These are phyloP conservation scores for Mycosarcoma maydis DNA, from an alignment of 1,284 basidiomycete genomes.

Conservation along the genomic window DNA sequence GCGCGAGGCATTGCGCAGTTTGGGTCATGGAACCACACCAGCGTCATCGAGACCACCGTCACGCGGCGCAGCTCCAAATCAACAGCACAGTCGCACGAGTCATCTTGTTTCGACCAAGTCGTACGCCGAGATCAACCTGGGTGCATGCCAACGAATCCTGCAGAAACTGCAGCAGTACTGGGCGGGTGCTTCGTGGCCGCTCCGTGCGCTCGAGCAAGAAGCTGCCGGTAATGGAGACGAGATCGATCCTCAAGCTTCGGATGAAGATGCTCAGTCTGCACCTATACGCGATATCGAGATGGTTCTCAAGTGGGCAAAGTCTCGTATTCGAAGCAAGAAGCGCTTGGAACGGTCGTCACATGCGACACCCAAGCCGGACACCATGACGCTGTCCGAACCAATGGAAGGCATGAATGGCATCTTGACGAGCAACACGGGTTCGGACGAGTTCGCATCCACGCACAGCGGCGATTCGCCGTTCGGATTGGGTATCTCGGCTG, in stretches of 20 bases:
- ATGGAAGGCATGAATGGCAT: slow-evolving; percentile 21
- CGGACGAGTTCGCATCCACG: slow-evolving; percentile 39
- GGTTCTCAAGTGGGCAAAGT: slow-evolving; percentile 57
- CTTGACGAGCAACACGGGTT: slow-evolving; percentile 15
- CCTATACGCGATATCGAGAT: slow-evolving; percentile 57
- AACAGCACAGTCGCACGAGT: slow-evolving; percentile 27
- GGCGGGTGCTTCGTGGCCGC: slow-evolving; percentile 54
- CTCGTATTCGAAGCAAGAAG: slow-evolving; percentile 28
- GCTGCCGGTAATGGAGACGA: slow-evolving; percentile 39
- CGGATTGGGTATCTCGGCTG: slow-evolving; percentile 40
- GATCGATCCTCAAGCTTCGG: slow-evolving; percentile 48
- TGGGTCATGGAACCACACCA: slow-evolving; percentile 47
- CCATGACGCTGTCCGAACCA: slow-evolving; percentile 13
- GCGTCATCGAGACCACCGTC: slow-evolving; percentile 37
- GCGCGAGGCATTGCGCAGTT: slow-evolving; percentile 40
- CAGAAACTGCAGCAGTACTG: slow-evolving; percentile 51
- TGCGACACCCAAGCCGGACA: slow-evolving; percentile 29
- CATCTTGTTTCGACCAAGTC: slow-evolving; percentile 42
- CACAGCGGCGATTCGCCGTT: slow-evolving; percentile 45
- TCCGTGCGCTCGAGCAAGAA: slow-evolving; percentile 55
- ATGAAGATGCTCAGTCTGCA: slow-evolving; percentile 54
- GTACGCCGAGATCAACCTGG: slow-evolving; percentile 52
- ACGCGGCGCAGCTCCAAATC: slow-evolving; percentile 12
- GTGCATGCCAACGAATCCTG: slow-evolving; percentile 47
- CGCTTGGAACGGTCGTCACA: slow-evolving; percentile 27